Conservation (phyloP, 2,329 filamentous ascomycete species). For the Didymellaceae sp. region DNA sequence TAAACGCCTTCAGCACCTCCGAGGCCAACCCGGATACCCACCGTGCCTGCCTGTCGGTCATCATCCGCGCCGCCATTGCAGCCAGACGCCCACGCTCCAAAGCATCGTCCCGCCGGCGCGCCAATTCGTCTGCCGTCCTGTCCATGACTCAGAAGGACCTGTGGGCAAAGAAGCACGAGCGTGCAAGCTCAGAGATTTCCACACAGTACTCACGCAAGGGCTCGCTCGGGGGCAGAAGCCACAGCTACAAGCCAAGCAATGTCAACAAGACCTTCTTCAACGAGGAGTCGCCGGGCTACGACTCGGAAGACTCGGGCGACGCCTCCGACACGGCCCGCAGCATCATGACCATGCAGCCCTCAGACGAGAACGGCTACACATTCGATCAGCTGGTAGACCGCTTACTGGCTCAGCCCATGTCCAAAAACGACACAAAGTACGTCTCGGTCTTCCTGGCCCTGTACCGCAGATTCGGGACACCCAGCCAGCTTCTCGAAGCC, state of each 20-base stretch:
- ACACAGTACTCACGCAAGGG: slow-evolving; percentile 37
- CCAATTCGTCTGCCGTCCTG: slow-evolving; percentile 54
- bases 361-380: slow-evolving; percentile 66
- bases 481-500: slow-evolving; percentile 76
- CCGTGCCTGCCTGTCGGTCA: slow-evolving; percentile 75
- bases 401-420: slow-evolving; percentile 81
- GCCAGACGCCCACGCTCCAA: slow-evolving; percentile 61
- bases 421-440: slow-evolving; percentile 88
- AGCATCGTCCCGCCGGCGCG: slow-evolving; percentile 50
- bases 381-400: slow-evolving; percentile 73
- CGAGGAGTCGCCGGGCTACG: slow-evolving; percentile 74
- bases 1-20: slow-evolving; percentile 77
- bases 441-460: slow-evolving; percentile 86
- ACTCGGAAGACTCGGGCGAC: slow-evolving; percentile 69
- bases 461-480: slow-evolving; percentile 91
- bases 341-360: slow-evolving; percentile 45
- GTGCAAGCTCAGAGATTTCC: slow-evolving; percentile 57
- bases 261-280: slow-evolving; percentile 66
- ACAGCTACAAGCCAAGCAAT: slow-evolving; percentile 49
- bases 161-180: slow-evolving; percentile 51
- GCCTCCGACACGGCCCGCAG: slow-evolving; percentile 65
- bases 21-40: slow-evolving; percentile 73
- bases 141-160: slow-evolving; percentile 49
- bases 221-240: slow-evolving; percentile 40
- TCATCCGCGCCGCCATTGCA: slow-evolving; percentile 74